These are phyloP conservation scores for Elasticomyces elasticus DNA, from an alignment of 495 filamentous ascomycete genomes.

Conservation along the genomic window DNA sequence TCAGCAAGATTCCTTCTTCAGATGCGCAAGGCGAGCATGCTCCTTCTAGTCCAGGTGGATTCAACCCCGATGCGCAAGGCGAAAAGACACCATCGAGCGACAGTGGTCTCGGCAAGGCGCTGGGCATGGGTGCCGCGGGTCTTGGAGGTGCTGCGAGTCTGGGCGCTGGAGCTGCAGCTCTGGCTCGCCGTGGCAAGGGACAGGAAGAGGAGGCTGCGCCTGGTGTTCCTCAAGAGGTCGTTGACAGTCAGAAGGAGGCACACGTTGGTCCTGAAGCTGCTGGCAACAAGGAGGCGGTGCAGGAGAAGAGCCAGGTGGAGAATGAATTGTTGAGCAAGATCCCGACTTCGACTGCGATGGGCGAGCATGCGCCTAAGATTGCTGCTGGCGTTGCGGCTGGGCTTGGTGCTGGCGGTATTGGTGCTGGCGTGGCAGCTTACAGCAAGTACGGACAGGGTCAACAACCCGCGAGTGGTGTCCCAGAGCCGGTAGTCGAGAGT, in stretches of 20 bases:
- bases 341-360: conserved; percentile 16
- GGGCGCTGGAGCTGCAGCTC: conserved; percentile 2
- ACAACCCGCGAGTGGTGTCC: conserved; percentile 2
- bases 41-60: conserved; percentile 11
- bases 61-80: too few relatives aligned
- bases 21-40: conserved; percentile 28
- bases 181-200: background rate
- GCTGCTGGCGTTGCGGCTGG: conserved; percentile 22
- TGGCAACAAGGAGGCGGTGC: conserved; percentile 18
- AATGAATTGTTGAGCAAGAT: conserved; percentile 22
- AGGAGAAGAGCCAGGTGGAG: conserved; percentile 21
- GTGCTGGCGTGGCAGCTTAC: conserved; percentile 1
- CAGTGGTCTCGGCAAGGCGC: too few relatives aligned
- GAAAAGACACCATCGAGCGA: too few relatives aligned
- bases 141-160: conserved; percentile 20
- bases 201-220: conserved; percentile 1
- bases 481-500: background rate
- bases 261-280: conserved; percentile 19
- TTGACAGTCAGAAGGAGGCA: conserved; percentile 13
- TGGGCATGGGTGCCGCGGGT: conserved; percentile 21
- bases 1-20: conserved; percentile 15
- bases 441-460: conserved; percentile 10
- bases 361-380: conserved; percentile 28
- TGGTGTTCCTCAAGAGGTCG: conserved; percentile 1
- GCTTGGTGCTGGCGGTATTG: conserved; percentile 20